Base-by-base conservation (phyloP, 148 eudicot genomes). In the Suaeda aralocaspica region DNA sequence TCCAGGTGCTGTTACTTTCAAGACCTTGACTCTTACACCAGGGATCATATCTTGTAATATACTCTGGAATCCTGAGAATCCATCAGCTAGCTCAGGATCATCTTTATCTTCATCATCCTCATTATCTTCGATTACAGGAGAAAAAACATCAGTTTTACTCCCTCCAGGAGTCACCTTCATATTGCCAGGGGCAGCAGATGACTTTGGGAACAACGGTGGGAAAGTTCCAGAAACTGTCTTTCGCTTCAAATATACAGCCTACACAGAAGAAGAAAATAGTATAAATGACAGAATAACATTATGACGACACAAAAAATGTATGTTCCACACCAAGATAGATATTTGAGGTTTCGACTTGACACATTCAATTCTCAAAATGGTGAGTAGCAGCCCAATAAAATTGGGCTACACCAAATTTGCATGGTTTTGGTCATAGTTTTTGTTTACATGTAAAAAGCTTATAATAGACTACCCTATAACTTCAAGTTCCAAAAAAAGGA, bases 171-270 rank as follows among this genome's bases (percentile, higher is more conserved):
- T 88, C 56, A 82, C 67, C 63, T 84, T 85, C 77, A 81, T 53
- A 65, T 68, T 78, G 59, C 77, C 74, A 61, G 84, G 26, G 75
- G 80, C 72, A 67, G 79, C 76, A 22, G 87, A 50, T 30, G 86
- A 83, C 76, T 68, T 79, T 45, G 88, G 80, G 48, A 87, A 82
- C 71, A 78, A 66, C 73, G 83, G 61, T 49, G 92, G 70, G 50
- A 77, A 70, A 69, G 79, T 79, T 72, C 67, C 79, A 65, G 92
- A 69, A 77, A 68, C 79, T 49, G 62, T 82, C 72, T 34, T 80
- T 63, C 83, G 86, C 83, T 88, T 89, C 73, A 95, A 86, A 83
- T 89, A 95, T 15, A 95, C 99, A 39, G 92, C 97, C 99, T 95
- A 80, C 30, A 79, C 66, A 73, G 49, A 33, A 63, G 75, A 29